Base-by-base conservation (phyloP, 352 stramenopile species). In the Thraustochytrium sp. region DNA sequence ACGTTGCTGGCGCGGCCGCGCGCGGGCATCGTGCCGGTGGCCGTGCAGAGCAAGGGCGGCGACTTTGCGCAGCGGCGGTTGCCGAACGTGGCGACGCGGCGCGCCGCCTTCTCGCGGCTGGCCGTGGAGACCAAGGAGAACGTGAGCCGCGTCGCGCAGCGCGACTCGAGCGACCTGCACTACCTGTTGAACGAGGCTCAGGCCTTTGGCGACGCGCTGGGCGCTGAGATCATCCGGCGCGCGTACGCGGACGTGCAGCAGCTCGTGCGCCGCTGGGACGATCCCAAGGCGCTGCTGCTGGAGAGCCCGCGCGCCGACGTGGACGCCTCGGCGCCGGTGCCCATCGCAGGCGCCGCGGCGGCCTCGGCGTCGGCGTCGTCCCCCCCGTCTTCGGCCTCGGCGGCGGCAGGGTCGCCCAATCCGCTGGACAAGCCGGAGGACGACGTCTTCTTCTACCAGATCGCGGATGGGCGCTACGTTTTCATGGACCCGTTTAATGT, bases 361-460 rank as follows among this genome's bases (percentile, higher is more conserved):
- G 54, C 54, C 5, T 37, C 26, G 54, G 31, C 29, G 29, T 18
- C 34, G 8, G 55, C 55, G 23, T 5, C 18, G 38, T 2, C 29
- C 18, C 55, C 8, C 26, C 8, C 8, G 5, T 63, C 48, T 55
- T n/a, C 18, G 48, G n/a, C 48, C 18, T 55, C 48, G 18, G 18
- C 48, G n/a, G 48, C 48, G 48, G 16, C 18, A 23, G 48, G 48
- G 59, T 18, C 59, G 40, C 13, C 9, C 23, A 4, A 46, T 21
- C 23, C 29, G 36, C 40, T 72, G 1, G 59, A 75, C 11, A 49
- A 75, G 18, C 37, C 40, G 18, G 68, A 53, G 2, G 68, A 80
- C 4, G 68, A 80, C 42, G 68, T 80, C 16, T 51, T 44, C 42
- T 80, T 80, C 38, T 80, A 63, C 49, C 68, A 80, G 38, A 42